Conservation (phyloP, 441 rosid species). For the Viola pubescens region DNA sequence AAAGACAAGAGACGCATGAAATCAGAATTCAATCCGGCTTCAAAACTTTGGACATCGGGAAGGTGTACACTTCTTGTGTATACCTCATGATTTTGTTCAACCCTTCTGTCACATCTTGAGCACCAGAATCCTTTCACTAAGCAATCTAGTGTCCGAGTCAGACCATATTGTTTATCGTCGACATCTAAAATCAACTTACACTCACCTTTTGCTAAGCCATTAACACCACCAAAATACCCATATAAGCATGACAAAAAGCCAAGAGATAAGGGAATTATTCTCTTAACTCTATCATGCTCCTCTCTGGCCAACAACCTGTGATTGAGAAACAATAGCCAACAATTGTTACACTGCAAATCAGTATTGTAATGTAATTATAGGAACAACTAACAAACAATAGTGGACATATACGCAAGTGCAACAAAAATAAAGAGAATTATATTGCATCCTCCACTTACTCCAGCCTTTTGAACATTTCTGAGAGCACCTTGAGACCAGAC, state of each 20-base stretch:
- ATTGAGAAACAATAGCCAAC: slow-evolving; percentile 20
- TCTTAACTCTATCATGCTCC: slow-evolving; percentile 52
- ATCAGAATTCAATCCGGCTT: slow-evolving; percentile 33
- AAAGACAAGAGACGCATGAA: slow-evolving; percentile 41
- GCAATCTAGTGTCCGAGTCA: slow-evolving; percentile 31
- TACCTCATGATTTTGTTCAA: slow-evolving; percentile 25
- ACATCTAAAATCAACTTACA: slow-evolving; percentile 55
- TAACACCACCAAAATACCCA: slow-evolving; percentile 40
- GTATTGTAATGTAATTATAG: neutral
- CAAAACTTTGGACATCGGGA: slow-evolving; percentile 28
- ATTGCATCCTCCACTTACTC: slow-evolving; percentile 52
- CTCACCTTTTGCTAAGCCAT: slow-evolving; percentile 31
- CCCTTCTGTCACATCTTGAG: slow-evolving; percentile 65
- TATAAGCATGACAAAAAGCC: slow-evolving; percentile 77
- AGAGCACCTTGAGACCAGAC: slow-evolving; percentile 50
- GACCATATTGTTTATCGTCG: slow-evolving; percentile 33
- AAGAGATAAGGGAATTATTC: slow-evolving; percentile 59
- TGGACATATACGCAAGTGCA: neutral
- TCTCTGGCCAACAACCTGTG: slow-evolving; percentile 64
- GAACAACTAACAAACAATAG: neutral
- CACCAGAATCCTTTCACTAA: slow-evolving; percentile 77
- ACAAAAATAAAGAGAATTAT: slow-evolving; percentile 6
- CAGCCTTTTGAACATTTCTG: slow-evolving; percentile 51
- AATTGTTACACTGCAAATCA: neutral
- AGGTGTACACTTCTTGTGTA: slow-evolving; percentile 31